Evolutionary conservation across 345 rosid species (phyloP).

Genomic region (Aquilaria yunnanensis): DNA sequence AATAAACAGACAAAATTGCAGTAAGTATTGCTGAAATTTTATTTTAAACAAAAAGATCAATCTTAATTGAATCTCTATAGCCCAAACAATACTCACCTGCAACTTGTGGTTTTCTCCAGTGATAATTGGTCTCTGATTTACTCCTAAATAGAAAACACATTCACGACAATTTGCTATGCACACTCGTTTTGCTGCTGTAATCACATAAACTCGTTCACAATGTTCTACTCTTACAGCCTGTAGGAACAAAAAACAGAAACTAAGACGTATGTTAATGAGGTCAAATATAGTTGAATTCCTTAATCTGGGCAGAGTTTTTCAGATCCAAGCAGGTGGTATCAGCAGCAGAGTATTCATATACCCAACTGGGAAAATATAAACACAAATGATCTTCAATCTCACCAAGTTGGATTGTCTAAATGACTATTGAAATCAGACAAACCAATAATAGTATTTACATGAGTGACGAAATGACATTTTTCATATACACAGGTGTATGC

Average conservation of each 20-base stretch:
- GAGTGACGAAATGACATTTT: too few species aligned
- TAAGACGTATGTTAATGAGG: background rate
- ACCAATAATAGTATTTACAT: too few species aligned
- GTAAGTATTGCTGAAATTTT: too few species aligned
- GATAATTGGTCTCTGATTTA: slow-evolving; percentile 84
- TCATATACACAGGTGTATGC: too few species aligned
- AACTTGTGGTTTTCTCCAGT: slow-evolving; percentile 91
- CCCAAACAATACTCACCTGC: slow-evolving; percentile 41
- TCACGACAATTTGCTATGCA: slow-evolving; percentile 94
- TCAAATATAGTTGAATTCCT: too few species aligned
- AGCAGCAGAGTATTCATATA: background rate
- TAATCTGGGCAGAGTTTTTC: background rate
- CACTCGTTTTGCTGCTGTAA: slow-evolving; percentile 71
- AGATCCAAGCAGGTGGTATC: background rate
- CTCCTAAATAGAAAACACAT: slow-evolving; percentile 85
- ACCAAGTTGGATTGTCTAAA: background rate
- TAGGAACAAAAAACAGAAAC: slow-evolving; percentile 7
- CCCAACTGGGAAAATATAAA: background rate
- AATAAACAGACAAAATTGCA: too few species aligned
- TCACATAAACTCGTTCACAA: slow-evolving; percentile 92
- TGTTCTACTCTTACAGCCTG: slow-evolving; percentile 90
- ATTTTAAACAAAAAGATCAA: too few species aligned
- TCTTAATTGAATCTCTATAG: too few species aligned
- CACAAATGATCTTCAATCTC: too few species aligned
- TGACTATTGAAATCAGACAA: too few species aligned